A percentile compares a stretch with the other conserved stretches of the same genome.
phyloP scores from a whole-genome alignment of 2,329 filamentous ascomycete genomes.

The Penicillium oxalicum region DNA sequence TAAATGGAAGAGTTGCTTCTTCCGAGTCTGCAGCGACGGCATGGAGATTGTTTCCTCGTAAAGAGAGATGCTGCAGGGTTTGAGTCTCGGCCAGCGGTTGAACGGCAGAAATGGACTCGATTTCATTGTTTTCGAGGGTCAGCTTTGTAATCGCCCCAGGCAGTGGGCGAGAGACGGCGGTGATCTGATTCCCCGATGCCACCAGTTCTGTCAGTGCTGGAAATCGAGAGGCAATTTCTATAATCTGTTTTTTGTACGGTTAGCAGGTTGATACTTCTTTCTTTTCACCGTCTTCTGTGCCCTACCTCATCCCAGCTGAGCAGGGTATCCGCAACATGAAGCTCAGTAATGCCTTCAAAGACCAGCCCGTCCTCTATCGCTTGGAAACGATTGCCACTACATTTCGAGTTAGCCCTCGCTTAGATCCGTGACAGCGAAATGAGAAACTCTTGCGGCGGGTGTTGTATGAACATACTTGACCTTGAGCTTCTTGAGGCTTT shows the following conservation, averaged over 20 bases:
- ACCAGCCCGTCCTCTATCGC: slow-evolving; percentile 36
- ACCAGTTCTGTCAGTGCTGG: slow-evolving; percentile 31
- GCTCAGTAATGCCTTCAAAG: slow-evolving; percentile 51
- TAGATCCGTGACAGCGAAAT: background rate
- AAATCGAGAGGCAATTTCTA: slow-evolving; percentile 29
- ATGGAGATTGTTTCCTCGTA: slow-evolving; percentile 71
- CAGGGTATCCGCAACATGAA: slow-evolving; percentile 63
- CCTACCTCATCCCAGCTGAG: slow-evolving; percentile 61
- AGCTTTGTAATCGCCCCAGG: slow-evolving; percentile 39
- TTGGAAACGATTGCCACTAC: slow-evolving; percentile 65
- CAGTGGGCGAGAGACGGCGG: slow-evolving; percentile 24
- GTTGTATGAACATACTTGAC: slow-evolving; percentile 55
- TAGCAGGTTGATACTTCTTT: slow-evolving; percentile 1
- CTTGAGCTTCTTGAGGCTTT: slow-evolving; percentile 59
- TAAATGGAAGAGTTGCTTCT: slow-evolving; percentile 31
- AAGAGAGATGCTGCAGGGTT: slow-evolving; percentile 45
- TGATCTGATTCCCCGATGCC: slow-evolving; percentile 35
- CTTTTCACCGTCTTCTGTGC: too few species aligned
- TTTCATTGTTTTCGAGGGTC: slow-evolving; percentile 45
- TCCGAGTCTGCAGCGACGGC: slow-evolving; percentile 33
- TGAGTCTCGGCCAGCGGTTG: slow-evolving; percentile 49
- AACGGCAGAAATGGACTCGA: slow-evolving; percentile 36
- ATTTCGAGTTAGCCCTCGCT: slow-evolving; percentile 13
- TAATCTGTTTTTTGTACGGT: slow-evolving; percentile 27
- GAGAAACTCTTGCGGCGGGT: background rate